Base-by-base conservation (phyloP, 352 stramenopile genomes). In the Pythium sukuiense region DNA sequence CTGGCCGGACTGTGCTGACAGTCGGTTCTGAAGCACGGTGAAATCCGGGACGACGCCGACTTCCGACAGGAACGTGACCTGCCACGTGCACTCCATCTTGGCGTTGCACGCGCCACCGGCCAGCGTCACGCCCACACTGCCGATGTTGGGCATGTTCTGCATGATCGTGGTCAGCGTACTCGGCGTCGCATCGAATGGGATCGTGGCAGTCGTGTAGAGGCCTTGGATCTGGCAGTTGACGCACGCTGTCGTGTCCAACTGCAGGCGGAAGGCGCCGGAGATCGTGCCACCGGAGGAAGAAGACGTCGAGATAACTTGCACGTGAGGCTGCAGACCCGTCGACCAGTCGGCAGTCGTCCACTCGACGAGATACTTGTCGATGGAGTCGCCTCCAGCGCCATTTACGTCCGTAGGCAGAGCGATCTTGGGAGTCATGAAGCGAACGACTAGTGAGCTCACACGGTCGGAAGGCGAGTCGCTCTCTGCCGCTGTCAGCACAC, bases 121-220 rank as follows among this genome's bases (percentile, higher is more conserved):
- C 11, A 66, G 62, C 6, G 80, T 63, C 12, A 98, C 93, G 55
- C 65, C 56, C 7, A 98, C 95, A 29, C 96, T 81, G 6, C 93
- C 96, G 18, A 99, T 76, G 70, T 98, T 98, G 6, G 90, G 90
- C 59, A 99, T 77, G 60, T 98, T 98, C 60, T 96, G 84, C 26
- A 99, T 62, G 24, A 93, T 78, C 6, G 65, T 89, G 35, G 89
- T 89, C 64, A 99, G 69, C 4, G 83, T 76, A 14, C 46, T 49
- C 0, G 67, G 69, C 0, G 80, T 82, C 24, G 79, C 72, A 39
- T 95, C 90, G 35, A 82, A 79, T 14, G 85, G 74, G 37, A 98
- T 95, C 12, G 76, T 71, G 3, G 87, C 81, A 0, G 92, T 96
- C 16, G 77, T 73, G 49, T 89, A 81, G 12, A 37, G 27, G 13